Base-by-base conservation (phyloP, 1,139 yeast species). In the Saccharomycopsis hybrid region DNA sequence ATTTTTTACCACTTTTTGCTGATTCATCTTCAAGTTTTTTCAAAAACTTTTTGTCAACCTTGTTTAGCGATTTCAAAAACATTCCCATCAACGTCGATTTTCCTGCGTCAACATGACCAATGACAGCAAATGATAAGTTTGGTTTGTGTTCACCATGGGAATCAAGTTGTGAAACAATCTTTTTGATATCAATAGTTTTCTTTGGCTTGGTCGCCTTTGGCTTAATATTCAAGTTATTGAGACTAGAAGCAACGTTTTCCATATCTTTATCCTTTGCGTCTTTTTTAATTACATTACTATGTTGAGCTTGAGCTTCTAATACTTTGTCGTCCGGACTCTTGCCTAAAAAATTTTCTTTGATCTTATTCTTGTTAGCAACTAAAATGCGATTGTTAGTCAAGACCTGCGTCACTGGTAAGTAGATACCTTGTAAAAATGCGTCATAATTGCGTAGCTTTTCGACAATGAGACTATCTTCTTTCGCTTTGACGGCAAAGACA, bases 61-160 rank as follows among this genome's bases (percentile, higher is more conserved):
- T 84, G 3, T 94, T 90, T 27, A 80, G 70, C 60, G 92, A 97
- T 54, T 82, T 82, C 42, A 94, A 65, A 43, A 94, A 66, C 52
- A 98, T 72, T 5, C 99, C 99, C 79, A 94, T 85, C 36, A 94
- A 70, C 0, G 99, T 94, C 2, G 96, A 88, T 64, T 94, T 94
- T 8, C 99, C 99, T 0, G 97, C 95, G 68, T 94, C 99, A 24
- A 94, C 97, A 68, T 94, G 98, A 2, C 99, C 98, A 55, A 86
- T 80, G 3, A 88, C 94, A 31, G 88, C 95, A 64, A 87, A 85
- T 24, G 90, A 80, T 50, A 82, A 70, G 55, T 78, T 81, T 2
- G 90, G 88, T 59, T 84, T 85, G 11, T 64, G 54, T 39, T 66
- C 66, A 24, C 70, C 60, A 31, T 67, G 64, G 25, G 31, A 27